Evolutionary conservation across 345 rosid species (phyloP).

Genomic region (Citrus reticulata): DNA sequence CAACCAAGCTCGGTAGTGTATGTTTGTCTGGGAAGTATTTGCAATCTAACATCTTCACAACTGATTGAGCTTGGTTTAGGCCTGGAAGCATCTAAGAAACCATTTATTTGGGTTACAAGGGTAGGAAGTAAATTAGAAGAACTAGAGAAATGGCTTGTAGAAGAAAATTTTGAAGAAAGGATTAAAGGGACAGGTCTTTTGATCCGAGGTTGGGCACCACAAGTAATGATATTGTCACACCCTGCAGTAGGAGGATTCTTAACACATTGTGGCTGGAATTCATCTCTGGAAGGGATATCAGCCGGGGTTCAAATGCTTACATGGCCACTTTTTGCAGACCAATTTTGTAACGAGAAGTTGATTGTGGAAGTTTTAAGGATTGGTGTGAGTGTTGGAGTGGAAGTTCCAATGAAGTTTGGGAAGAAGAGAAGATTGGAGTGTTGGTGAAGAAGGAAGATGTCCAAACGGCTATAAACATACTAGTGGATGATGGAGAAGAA

Average conservation of each 20-base stretch:
- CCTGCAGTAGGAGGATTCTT: constrained; percentile 23
- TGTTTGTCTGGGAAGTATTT: neutral
- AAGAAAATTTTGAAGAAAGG: neutral
- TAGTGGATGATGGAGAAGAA: neutral
- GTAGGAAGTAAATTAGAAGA: neutral
- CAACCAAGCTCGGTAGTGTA: neutral
- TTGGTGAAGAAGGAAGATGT: neutral
- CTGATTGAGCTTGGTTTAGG: neutral
- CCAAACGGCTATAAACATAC: neutral
- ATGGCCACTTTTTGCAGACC: constrained; percentile 23
- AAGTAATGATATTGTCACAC: constrained; percentile 24
- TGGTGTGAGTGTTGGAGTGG: neutral
- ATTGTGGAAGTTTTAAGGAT: neutral
- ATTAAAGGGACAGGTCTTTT: constrained; percentile 11
- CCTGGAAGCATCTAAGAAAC: neutral
- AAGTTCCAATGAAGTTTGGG: neutral
- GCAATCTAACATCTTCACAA: neutral
- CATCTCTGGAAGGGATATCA: constrained; percentile 16
- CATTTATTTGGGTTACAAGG: neutral
- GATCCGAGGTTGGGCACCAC: constrained; percentile 27
- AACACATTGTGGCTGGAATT: constrained; percentile 24
- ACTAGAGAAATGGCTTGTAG: neutral
- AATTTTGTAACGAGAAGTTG: constrained; percentile 22
- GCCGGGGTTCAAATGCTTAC: constrained; percentile 18
- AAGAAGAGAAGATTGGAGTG: neutral